Base-by-base conservation (phyloP, 176 grass and related monocot genomes). In the Poa pratensis region DNA sequence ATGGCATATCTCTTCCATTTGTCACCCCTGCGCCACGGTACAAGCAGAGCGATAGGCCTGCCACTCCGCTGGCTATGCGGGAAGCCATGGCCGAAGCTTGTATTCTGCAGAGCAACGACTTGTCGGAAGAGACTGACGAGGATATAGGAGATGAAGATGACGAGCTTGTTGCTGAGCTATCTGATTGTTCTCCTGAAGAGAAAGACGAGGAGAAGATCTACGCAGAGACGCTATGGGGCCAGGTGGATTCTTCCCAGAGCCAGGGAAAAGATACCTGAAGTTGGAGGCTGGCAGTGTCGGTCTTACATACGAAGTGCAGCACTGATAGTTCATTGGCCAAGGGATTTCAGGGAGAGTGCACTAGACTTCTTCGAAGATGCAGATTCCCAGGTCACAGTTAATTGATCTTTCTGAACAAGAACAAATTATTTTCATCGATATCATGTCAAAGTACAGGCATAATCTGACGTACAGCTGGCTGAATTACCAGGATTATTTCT, bases 151-250 rank as follows among this genome's bases (percentile, higher is more conserved):
- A 91, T 55, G 90, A 91, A 52, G 88, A 92, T 24, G 88, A 94
- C 27, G 92, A 88, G 23, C 74, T 88, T 86, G 74, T 80, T 32
- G 45, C 90, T 77, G 95, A 84, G 70, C 66, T 85, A 35, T 88
- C 86, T 75, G 86, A 86, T 14, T 88, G 82, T 59, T 80, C 66
- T 45, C 73, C 77, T n/a, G 75, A 82, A 88, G 92, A 91, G 84
- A 89, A 77, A 50, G 92, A 94, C 68, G 86, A 94, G 59, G 90
- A 94, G 65, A 92, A 82, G 61, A 86, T 94, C 51, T 97, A 97
- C 1, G 92, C 92, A 22, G 95, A 97, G 80, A 90, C 62, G 59
- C 65, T 97, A 27, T 93, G 92, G 95, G 78, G 76, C 20, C 92
- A 97, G 72, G 79, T 94, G 59, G 82, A 86, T 53, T 97, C 94